phyloP scores from a whole-genome alignment of 176 grass and related monocot species.

The Oryza australiensis region DNA sequence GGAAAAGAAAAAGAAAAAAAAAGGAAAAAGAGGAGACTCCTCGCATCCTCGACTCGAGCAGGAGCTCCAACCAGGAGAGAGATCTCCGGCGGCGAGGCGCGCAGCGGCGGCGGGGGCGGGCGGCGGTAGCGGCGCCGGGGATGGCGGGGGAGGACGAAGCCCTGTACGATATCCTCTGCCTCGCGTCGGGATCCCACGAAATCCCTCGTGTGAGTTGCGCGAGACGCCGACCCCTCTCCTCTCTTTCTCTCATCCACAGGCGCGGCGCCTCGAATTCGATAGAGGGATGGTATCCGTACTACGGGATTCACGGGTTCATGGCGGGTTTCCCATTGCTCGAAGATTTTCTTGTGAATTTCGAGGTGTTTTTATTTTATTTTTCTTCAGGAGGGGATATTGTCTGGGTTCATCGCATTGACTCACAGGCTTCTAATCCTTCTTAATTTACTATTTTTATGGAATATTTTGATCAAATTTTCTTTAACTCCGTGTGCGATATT shows the following conservation, averaged over 20 bases:
- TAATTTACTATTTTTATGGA: neutral
- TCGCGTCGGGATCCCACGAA: conserved; percentile 46
- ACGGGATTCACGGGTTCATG: neutral
- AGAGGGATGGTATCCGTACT: neutral
- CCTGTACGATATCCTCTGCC: conserved; percentile 49
- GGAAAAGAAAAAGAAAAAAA: neutral
- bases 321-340: neutral
- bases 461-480: neutral
- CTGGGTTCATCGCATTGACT: neutral
- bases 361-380: no score
- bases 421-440: neutral
- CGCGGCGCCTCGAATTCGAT: neutral
- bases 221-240: neutral
- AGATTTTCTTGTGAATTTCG: neutral
- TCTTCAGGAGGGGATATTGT: neutral
- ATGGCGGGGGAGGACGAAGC: conserved; percentile 33
- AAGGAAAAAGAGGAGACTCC: neutral
- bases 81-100: conserved; percentile 37
- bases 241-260: neutral
- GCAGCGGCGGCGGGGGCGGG: neutral
- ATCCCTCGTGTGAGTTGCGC: conserved; percentile 38
- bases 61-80: neutral
- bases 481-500: neutral
- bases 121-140: neutral
- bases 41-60: neutral